Base-by-base conservation (phyloP, 2,329 filamentous ascomycete species). In the Aspergillus ochraceus region DNA sequence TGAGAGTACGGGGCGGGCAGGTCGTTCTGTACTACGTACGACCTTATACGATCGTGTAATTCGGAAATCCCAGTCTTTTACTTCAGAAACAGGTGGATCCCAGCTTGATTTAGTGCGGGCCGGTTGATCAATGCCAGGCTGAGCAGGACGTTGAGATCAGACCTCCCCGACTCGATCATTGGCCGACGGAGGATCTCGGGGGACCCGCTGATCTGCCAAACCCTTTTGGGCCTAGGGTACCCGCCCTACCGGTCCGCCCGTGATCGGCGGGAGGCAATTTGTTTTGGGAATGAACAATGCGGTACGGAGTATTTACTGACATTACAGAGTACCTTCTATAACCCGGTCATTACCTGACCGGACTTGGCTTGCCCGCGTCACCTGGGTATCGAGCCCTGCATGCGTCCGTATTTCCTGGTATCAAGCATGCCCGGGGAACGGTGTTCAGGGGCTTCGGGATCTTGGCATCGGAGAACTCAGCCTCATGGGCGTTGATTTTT, bases 181-280 rank as follows among this genome's bases (percentile, higher is more conserved):
- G 64, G 63, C 5, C 3, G 4, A 49, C 66, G 64, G 64, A 54
- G 53, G 19, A 67, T 67, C 63, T 66, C 61, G 63, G 64, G 64
- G 57, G 39, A 2, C 19, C 53, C 57, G 14, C 39, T 54, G 58
- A 62, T 64, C 59, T 12, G 9, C 22, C 59, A 60, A 60, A 22
- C 17, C 55, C 47, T 5, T 20, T 55, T 50, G 24, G 59, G 61
- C 19, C 54, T 64, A 64, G 55, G 39, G 64, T 67, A 67, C 64
- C 65, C 65, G 64, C 62, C 60, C 55, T 63, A 42, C 60, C 62
- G 62, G 60, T 64, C 62, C 64, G 59, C 56, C 62, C 64, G 60
- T 62, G 64, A 66, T 67, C 65, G 49, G 57, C 59, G 45, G 50
- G 47, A 58, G 45, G 19, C 19, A 52, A 54, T 49, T 53, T 54